Base-by-base conservation (phyloP, 371 early-diverging fungal species). In the Saksenaea oblongispora region DNA sequence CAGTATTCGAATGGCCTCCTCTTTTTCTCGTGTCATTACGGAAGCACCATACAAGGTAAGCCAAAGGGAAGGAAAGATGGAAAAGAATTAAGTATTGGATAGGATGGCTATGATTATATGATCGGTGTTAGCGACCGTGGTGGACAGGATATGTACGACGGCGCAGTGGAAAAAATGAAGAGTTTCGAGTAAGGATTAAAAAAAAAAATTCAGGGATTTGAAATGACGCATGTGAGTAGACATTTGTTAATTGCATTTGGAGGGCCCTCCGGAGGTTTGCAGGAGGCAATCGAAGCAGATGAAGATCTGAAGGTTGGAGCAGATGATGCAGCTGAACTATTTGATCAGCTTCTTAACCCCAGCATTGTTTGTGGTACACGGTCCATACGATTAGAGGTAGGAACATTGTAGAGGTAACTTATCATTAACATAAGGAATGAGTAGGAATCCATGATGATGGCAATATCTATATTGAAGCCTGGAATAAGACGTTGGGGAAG, bases 241-340 rank as follows among this genome's bases (percentile, higher is more conserved):
- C 91, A 90, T 71, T 58, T 87, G 14, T 61, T 92, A 35, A 68
- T 92, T 61, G 86, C 88, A 18, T 88, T 92, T 77, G 92, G 92
- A 35, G 91, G 89, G 3, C 76, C 78, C 5, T 44, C 79, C 10
- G 84, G 78, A 34, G 91, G 91, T 18, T 63, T 92, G 34, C 89
- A 91, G 65, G 80, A 87, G 18, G 86, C 89, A 1, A 83, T 91
- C 17, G 91, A 90, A 54, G 84, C 87, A 2, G 91, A 91, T 69
- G 86, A 89, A 63, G 80, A 84, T 63, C 62, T 91, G 18, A 78
- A 80, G 42, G 78, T 82, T 18, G 76, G 77, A 22, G 83, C 83
- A 10, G 89, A 91, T 13, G 90, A 90, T 57, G 73, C 87, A 24
- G 75, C 73, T 36, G 78, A 82, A 10, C 63, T 91, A 69, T 92